Evolutionary conservation across 345 rosid species (phyloP).

Genomic region (Kandelia obovata): DNA sequence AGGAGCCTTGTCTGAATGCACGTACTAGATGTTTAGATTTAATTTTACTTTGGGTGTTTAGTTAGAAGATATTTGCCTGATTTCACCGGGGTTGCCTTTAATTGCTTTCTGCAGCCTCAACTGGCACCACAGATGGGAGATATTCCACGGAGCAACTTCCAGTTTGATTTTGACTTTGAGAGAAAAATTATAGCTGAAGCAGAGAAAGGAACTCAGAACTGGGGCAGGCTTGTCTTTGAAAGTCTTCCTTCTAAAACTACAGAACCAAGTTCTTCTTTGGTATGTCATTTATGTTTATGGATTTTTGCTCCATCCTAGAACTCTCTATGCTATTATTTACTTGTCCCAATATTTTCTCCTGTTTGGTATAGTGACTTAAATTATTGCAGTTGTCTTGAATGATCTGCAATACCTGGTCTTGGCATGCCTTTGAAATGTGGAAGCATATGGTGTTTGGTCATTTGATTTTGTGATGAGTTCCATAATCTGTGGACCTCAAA

Average conservation of each 20-base stretch:
- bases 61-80: neutral
- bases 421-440: no score
- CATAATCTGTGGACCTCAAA: neutral
- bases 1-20: neutral
- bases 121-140: constrained; percentile 55
- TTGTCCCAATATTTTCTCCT: no score
- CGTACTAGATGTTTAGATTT: neutral
- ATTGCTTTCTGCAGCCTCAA: constrained; percentile 53
- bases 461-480: neutral
- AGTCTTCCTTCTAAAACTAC: constrained; percentile 49
- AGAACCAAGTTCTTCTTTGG: constrained; percentile 46
- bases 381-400: no score
- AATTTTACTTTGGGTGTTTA: neutral
- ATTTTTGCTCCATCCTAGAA: neutral
- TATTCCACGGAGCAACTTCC: constrained; percentile 70
- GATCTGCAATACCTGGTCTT: no score
- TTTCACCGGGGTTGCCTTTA: neutral
- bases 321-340: no score
- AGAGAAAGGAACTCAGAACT: constrained; percentile 65
- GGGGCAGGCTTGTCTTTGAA: constrained; percentile 65
- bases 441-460: neutral
- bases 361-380: no score
- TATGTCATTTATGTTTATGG: constrained; percentile 16
- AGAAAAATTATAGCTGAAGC: constrained; percentile 64
- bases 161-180: constrained; percentile 73